Conservation (phyloP, 208 protist species). For the Acanthamoeba healyi region DNA sequence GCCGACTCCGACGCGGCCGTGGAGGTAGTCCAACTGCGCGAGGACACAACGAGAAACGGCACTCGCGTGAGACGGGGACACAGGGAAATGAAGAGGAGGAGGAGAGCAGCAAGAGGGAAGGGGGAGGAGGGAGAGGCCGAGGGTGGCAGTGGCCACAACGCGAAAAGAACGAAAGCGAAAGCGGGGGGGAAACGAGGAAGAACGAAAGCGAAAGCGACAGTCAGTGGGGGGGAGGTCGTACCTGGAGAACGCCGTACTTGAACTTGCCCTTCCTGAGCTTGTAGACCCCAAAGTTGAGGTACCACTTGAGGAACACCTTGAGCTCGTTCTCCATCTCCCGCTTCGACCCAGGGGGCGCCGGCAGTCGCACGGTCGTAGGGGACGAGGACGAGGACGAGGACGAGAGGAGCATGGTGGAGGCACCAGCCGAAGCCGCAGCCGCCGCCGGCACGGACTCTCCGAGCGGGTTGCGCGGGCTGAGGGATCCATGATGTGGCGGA, state of each 20-base stretch:
- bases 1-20: not conserved
- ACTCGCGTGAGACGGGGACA: too few relatives aligned
- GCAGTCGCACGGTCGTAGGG: not conserved
- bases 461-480: not conserved
- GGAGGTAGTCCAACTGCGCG: slow-evolving; percentile 45
- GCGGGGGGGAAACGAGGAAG: not conserved
- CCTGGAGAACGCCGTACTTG: slow-evolving; percentile 62
- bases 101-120: not conserved
- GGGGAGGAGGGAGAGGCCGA: not conserved
- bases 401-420: not conserved
- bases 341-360: not conserved
- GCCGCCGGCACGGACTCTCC: too few relatives aligned
- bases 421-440: too few relatives aligned
- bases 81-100: not conserved
- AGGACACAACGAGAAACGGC: not conserved
- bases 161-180: not conserved
- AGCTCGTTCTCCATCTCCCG: not conserved
- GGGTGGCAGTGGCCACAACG: too few relatives aligned
- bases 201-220: not conserved
- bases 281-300: slow-evolving; percentile 76
- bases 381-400: not conserved
- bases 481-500: too few relatives aligned
- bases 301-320: slow-evolving; percentile 68
- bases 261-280: slow-evolving; percentile 61
- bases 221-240: not conserved